These are phyloP conservation scores for Backusella luteola DNA, from an alignment of 192 early-diverging fungal genomes.

Conservation along the genomic window DNA sequence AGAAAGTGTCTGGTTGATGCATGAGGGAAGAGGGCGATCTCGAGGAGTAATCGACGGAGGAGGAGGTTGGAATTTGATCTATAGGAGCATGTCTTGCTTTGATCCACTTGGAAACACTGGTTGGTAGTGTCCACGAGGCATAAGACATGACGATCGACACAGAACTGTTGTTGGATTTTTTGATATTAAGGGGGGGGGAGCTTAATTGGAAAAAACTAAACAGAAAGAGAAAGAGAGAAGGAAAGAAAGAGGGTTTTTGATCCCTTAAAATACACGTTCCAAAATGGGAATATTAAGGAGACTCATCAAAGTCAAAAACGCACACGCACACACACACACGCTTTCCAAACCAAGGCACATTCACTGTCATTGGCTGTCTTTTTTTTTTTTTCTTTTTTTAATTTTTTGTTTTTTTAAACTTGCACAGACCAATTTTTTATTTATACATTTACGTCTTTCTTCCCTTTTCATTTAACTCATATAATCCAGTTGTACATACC, in stretches of 20 bases:
- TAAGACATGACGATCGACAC: background rate
- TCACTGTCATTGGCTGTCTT: background rate
- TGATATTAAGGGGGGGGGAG: background rate
- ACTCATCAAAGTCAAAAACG: background rate
- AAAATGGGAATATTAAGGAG: background rate
- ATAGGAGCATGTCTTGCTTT: background rate
- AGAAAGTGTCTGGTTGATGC: background rate
- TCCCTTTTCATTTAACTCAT: background rate
- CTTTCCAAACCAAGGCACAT: conserved; percentile 5
- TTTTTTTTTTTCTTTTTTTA: background rate
- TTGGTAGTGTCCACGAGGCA: background rate
- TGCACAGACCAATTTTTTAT: conserved; percentile 1
- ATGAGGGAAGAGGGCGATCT: background rate
- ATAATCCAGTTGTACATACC: background rate
- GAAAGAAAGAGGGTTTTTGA: background rate
- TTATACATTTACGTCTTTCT: background rate
- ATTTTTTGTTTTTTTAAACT: background rate
- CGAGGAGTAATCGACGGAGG: background rate
- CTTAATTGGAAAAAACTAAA: background rate
- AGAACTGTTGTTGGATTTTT: background rate
- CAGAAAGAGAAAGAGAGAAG: background rate
- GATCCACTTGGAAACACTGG: background rate
- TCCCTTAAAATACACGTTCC: background rate
- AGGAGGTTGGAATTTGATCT: background rate
- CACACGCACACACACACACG: background rate